phyloP scores from a whole-genome alignment of 345 rosid species.

The Physaria fendleri region DNA sequence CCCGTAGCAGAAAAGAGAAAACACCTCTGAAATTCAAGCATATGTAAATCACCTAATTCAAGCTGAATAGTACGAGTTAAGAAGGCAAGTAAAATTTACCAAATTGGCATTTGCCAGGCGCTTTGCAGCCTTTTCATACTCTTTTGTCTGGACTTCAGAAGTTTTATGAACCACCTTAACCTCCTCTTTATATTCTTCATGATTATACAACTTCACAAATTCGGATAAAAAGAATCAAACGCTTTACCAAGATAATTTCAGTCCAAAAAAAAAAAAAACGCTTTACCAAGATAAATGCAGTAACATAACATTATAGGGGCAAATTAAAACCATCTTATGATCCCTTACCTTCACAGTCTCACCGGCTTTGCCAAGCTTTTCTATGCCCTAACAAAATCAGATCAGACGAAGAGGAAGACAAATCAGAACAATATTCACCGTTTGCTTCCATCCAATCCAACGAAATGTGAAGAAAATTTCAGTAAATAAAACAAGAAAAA shows the following conservation, averaged over 20 bases:
- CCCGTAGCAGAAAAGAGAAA: no score
- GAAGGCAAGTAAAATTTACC: slow-evolving; percentile 29
- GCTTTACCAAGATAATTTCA: not conserved
- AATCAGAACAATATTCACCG: slow-evolving; percentile 1
- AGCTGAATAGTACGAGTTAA: not conserved
- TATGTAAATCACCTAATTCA: no score
- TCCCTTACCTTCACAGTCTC: slow-evolving; percentile 67
- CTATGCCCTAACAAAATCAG: slow-evolving; percentile 45
- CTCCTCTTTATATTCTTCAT: slow-evolving; percentile 52
- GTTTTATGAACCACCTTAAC: slow-evolving; percentile 56
- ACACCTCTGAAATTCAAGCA: no score
- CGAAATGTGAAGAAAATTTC: not conserved
- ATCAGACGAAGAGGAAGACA: not conserved
- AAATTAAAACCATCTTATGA: not conserved
- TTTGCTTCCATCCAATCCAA: not conserved
- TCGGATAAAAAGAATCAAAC: slow-evolving; percentile 10
- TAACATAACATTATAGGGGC: not conserved
- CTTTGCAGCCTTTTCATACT: slow-evolving; percentile 74
- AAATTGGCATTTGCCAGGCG: slow-evolving; percentile 53
- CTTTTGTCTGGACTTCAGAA: slow-evolving; percentile 44
- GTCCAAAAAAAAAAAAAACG: no score
- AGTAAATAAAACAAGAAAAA: not conserved
- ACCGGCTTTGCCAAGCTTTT: slow-evolving; percentile 94
- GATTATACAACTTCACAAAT: slow-evolving; percentile 53
- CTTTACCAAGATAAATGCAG: no score